A percentile compares a stretch with the other conserved stretches of the same genome.
Evolutionary conservation across 768 basidiomycete genomes (phyloP).

Genomic region (Postia placenta): DNA sequence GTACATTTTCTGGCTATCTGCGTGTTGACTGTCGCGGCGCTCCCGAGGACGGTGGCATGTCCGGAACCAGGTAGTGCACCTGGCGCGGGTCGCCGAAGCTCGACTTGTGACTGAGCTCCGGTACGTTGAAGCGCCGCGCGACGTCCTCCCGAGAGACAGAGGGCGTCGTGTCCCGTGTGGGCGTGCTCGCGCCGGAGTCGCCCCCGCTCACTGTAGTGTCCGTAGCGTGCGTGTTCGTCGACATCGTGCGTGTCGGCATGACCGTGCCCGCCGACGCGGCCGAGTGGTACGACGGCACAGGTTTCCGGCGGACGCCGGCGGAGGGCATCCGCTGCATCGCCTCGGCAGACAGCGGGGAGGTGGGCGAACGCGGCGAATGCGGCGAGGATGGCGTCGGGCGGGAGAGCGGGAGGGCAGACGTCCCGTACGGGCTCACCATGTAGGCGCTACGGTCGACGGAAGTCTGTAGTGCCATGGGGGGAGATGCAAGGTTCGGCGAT

Average conservation of each 20-base stretch:
- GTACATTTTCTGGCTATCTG: slow-evolving; percentile 8
- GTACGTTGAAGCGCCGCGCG: slow-evolving; percentile 6
- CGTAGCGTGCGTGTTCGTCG: slow-evolving; percentile 4
- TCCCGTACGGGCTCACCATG: background rate
- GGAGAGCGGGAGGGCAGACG: background rate
- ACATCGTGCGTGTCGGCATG: background rate
- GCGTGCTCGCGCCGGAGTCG: slow-evolving; percentile 10
- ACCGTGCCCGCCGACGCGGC: background rate
- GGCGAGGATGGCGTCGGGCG: background rate
- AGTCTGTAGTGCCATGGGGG: background rate
- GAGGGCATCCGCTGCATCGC: slow-evolving; percentile 12
- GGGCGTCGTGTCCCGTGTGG: slow-evolving; percentile 7
- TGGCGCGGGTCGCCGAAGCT: slow-evolving; percentile 24
- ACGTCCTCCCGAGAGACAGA: slow-evolving; percentile 19
- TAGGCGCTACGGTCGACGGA: background rate
- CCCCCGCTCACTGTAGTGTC: slow-evolving; percentile 1
- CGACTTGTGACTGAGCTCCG: slow-evolving; percentile 23
- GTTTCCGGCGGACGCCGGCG: slow-evolving; percentile 11
- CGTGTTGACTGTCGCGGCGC: background rate
- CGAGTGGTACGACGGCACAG: slow-evolving; percentile 15
- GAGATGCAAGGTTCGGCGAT: background rate
- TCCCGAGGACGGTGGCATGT: slow-evolving; percentile 16
- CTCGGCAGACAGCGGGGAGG: background rate
- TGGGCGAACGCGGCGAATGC: background rate
- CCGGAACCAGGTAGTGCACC: slow-evolving; percentile 25